Conservation (phyloP, 495 filamentous ascomycete genomes). For the Penicillium chermesinum region DNA sequence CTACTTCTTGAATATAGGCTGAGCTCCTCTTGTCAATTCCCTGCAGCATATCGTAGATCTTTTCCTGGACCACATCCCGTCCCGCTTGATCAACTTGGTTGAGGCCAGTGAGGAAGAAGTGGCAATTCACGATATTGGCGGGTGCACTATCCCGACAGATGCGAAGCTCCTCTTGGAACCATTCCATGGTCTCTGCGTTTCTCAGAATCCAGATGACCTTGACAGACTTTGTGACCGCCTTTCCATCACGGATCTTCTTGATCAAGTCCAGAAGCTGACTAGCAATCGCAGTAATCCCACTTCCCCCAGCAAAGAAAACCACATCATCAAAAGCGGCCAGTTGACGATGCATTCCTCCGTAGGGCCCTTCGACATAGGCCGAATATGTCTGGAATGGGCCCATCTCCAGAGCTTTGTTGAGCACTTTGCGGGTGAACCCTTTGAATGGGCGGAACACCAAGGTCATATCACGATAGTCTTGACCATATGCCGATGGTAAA, state of each 20-base stretch:
- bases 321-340: conserved; percentile 91
- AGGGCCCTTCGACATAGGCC: conserved; percentile 88
- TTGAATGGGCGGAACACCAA: conserved; percentile 87
- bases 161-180: conserved; percentile 93
- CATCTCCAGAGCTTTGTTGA: conserved; percentile 70
- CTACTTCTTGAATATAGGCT: conserved; percentile 73
- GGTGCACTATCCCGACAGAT: conserved; percentile 84
- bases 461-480: conserved; percentile 79
- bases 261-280: conserved; percentile 86
- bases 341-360: conserved; percentile 88
- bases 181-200: conserved; percentile 87
- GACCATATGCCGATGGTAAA: conserved; percentile 82
- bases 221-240: conserved; percentile 85
- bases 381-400: conserved; percentile 83
- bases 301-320: conserved; percentile 87
- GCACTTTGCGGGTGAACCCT: conserved; percentile 79
- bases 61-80: conserved; percentile 63
- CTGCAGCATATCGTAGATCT: conserved; percentile 75
- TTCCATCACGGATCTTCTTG: conserved; percentile 89
- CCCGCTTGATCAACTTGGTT: conserved; percentile 51
- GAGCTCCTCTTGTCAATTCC: conserved; percentile 78
- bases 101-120: conserved; percentile 78
- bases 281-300: conserved; percentile 89
- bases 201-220: conserved; percentile 90
- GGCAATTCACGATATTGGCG: conserved; percentile 78